Evolutionary conservation across 2,329 filamentous ascomycete species (phyloP), one percentile per base, ranked within the genome.

Genomic region (Epichloe elymi): DNA sequence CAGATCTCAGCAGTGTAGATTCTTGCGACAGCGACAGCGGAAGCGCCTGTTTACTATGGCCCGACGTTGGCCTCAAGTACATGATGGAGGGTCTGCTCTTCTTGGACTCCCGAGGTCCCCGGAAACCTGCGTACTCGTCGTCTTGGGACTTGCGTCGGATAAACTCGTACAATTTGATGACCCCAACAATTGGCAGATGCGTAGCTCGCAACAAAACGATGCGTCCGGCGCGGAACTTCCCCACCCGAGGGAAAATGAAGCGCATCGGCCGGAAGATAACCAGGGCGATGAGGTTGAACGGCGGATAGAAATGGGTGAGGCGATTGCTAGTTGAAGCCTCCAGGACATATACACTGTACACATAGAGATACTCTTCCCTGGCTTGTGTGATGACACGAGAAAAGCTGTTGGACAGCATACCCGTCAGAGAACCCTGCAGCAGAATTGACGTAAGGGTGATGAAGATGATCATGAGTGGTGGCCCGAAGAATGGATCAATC

Each of bases 361-460:
- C 81, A 61, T 86, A 89, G 36, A 90, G 74, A 60, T 90, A 90
- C 65, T 91, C 86, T 61, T 89, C 86, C 52, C 74, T 74, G 39
- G 80, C 79, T 57, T 82, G 78, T 47, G 73, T 73, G 58, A 82
- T 82, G 58, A 83, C 75, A 49, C 78, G 74, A 15, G 75, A 78
- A 66, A 89, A 83, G 62, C 80, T 86, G 69, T 88, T 88, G 60
- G 82, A 86, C 52, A 90, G 73, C 70, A 89, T 82, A 73, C 83
- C 84, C 38, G 87, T 89, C 56, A 90, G 70, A 19, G 83, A 86
- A 47, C 86, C 87, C 67, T 88, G 85, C 35, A 93, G 74, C 7
- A 93, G 72, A 58, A 91, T 87, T 52, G 86, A 86, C 42, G 85
- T 88, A 60, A 91, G 72, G 23, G 78, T 85, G 55, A 91, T 78